Evolutionary conservation across 2,329 filamentous ascomycete species (phyloP).

Genomic region (Gremmenia infestans): DNA sequence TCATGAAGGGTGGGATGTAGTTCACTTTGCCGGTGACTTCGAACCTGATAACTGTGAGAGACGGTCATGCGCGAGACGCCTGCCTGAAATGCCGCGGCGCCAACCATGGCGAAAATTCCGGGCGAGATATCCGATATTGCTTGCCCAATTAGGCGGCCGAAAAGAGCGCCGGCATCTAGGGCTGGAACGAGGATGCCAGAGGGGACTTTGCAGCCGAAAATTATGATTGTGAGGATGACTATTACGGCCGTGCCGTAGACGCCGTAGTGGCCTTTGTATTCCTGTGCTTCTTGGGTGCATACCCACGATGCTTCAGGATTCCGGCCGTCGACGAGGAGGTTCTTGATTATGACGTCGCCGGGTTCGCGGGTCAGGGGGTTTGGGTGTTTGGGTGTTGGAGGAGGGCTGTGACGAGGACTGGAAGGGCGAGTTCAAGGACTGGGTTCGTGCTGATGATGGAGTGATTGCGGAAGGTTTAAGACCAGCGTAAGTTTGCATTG

Average conservation of each 20-base stretch:
- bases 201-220: conserved; percentile 56
- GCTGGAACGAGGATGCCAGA: conserved; percentile 57
- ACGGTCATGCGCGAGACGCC: conserved; percentile 56
- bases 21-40: conserved; percentile 54
- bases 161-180: conserved; percentile 52
- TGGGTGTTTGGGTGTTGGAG: conserved; percentile 53
- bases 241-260: conserved; percentile 49
- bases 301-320: conserved; percentile 39
- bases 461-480: conserved; percentile 48
- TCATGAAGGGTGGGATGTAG: conserved; percentile 54
- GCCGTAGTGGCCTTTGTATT: conserved; percentile 36
- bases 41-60: conserved; percentile 57
- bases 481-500: conserved; percentile 53
- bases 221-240: conserved; percentile 51
- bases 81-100: conserved; percentile 52
- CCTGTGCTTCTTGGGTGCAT: conserved; percentile 42
- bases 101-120: conserved; percentile 58
- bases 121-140: conserved; percentile 41
- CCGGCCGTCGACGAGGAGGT: conserved; percentile 51
- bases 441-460: conserved; percentile 49
- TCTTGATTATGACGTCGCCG: conserved; percentile 51
- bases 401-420: conserved; percentile 48
- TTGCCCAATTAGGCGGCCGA: conserved; percentile 48
- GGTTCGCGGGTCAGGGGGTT: conserved; percentile 50
- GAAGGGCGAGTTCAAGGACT: conserved; percentile 50